These are phyloP conservation scores for Anethum foeniculum DNA, from an alignment of 140 eudicot species.

Conservation along the genomic window DNA sequence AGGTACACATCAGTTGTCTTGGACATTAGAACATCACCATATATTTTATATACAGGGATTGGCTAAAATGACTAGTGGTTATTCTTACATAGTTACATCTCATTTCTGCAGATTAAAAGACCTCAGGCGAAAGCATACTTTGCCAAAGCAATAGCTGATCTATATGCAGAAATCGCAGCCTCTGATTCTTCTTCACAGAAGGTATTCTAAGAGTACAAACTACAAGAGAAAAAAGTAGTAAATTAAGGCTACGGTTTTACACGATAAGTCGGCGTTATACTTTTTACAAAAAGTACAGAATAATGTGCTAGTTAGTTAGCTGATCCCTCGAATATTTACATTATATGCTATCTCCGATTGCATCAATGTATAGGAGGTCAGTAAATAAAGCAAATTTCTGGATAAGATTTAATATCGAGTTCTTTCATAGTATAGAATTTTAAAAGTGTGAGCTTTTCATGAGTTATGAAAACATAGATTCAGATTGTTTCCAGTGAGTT, in stretches of 20 bases:
- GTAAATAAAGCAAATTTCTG: too few species aligned
- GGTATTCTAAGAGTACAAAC: conserved; percentile 17
- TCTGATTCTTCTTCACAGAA: conserved; percentile 32
- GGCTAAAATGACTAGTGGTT: not conserved
- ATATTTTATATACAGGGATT: not conserved
- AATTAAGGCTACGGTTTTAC: not conserved
- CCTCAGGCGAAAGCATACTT: conserved; percentile 74
- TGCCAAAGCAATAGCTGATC: conserved; percentile 44
- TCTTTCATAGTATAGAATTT: too few species aligned
- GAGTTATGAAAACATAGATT: too few species aligned
- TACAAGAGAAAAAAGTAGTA: not conserved
- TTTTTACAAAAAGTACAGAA: not conserved
- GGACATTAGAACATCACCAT: too few species aligned
- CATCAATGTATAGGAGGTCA: too few species aligned
- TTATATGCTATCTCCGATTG: not conserved
- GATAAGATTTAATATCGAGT: not conserved
- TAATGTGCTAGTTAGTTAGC: not conserved
- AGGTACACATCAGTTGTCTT: conserved; percentile 20
- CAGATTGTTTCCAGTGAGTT: not conserved
- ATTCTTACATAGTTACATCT: not conserved
- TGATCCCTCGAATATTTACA: not conserved
- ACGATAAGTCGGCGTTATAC: not conserved
- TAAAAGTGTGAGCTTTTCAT: too few species aligned
- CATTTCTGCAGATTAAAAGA: conserved; percentile 50
- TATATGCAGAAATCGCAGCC: conserved; percentile 52